Percentiles rank a stretch among this genome's conserved stretches.
phyloP scores from a whole-genome alignment of 1,139 yeast species.

The Pichia sp. region DNA sequence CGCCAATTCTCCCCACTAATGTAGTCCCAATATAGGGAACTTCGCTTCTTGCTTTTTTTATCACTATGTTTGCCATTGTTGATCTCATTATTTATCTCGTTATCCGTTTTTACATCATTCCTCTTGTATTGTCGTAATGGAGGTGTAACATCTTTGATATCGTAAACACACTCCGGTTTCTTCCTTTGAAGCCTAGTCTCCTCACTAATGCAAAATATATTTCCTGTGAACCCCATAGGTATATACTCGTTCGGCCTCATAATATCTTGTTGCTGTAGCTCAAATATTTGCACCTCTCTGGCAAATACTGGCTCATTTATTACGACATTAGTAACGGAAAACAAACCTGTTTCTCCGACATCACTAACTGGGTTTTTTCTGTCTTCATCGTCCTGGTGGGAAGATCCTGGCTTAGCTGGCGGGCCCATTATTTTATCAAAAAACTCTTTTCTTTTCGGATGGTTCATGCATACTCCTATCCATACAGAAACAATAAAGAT shows the following conservation, averaged over 20 bases:
- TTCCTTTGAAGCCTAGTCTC: conserved; percentile 51
- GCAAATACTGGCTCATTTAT: conserved; percentile 67
- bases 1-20: conserved; percentile 64
- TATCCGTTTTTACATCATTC: background rate
- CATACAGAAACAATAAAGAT: conserved; percentile 57
- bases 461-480: conserved; percentile 47
- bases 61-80: background rate
- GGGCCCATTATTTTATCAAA: conserved; percentile 26
- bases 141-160: conserved; percentile 54
- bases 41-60: background rate
- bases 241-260: conserved; percentile 56
- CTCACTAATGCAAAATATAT: conserved; percentile 52
- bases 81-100: background rate
- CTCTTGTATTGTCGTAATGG: conserved; percentile 37
- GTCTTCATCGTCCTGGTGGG: background rate
- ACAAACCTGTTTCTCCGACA: background rate
- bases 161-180: conserved; percentile 63
- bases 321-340: conserved; percentile 29
- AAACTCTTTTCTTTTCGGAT: conserved; percentile 39
- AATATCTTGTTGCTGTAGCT: conserved; percentile 63
- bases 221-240: conserved; percentile 45
- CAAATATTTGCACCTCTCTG: conserved; percentile 66
- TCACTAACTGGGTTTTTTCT: background rate
- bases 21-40: conserved; percentile 61
- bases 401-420: background rate